phyloP scores from a whole-genome alignment of 2,329 filamentous ascomycete species.

The Epichloe hybrida region DNA sequence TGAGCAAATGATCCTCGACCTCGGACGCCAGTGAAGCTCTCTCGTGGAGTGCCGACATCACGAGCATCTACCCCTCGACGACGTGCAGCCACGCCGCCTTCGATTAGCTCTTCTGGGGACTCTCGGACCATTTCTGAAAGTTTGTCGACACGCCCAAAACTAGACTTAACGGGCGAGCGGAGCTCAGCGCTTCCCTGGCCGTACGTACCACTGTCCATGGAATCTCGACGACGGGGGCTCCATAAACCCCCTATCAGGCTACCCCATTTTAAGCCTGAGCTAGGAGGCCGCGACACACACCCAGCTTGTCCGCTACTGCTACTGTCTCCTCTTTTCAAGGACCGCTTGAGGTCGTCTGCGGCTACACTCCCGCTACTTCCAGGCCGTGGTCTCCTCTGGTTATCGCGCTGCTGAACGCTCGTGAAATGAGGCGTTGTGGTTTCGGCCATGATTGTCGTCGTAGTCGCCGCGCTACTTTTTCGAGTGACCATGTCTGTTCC shows the following conservation, averaged over 20 bases:
- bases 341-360: conserved; percentile 57
- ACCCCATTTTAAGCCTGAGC: conserved; percentile 51
- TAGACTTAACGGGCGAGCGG: conserved; percentile 30
- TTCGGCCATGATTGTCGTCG: conserved; percentile 49
- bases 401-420: conserved; percentile 32
- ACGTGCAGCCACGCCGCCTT: background rate
- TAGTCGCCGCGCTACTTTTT: conserved; percentile 52
- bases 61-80: conserved; percentile 5
- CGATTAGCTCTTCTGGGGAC: conserved; percentile 22
- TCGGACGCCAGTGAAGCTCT: conserved; percentile 11
- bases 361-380: conserved; percentile 57
- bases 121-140: conserved; percentile 45
- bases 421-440: conserved; percentile 54
- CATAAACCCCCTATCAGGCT: conserved; percentile 60
- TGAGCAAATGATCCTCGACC: conserved; percentile 19
- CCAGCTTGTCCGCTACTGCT: conserved; percentile 42
- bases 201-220: conserved; percentile 27
- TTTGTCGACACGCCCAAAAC: conserved; percentile 29
- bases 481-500: conserved; percentile 43
- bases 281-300: conserved; percentile 44
- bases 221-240: conserved; percentile 42
- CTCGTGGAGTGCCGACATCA: conserved; percentile 14
- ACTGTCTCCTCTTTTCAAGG: conserved; percentile 54
- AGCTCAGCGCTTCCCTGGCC: conserved; percentile 19
- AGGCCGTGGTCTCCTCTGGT: conserved; percentile 36